phyloP scores from a whole-genome alignment of 2,329 filamentous ascomycete genomes.

The Pochonia chlamydosporia region DNA sequence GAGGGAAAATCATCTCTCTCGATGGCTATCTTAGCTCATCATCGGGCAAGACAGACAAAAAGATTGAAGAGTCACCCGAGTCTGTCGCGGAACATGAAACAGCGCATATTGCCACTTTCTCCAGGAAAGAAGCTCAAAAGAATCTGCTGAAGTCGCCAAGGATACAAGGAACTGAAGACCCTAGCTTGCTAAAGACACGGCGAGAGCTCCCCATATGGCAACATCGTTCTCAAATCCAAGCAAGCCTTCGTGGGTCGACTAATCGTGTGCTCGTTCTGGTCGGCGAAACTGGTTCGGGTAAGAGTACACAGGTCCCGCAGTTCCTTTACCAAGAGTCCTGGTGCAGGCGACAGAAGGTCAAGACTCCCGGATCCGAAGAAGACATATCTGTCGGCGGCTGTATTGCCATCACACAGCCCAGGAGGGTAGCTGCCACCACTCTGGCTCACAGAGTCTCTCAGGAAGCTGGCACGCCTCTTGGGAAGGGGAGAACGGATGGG shows the following conservation, averaged over 20 bases:
- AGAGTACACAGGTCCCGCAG: slow-evolving; percentile 93
- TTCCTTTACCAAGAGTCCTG: slow-evolving; percentile 75
- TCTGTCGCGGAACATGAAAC: not conserved
- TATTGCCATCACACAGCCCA: slow-evolving; percentile 90
- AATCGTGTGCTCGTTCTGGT: slow-evolving; percentile 77
- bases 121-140: not conserved
- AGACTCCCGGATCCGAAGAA: slow-evolving; percentile 29
- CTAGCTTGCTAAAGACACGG: slow-evolving; percentile 39
- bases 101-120: not conserved
- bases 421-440: slow-evolving; percentile 88
- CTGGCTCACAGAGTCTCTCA: slow-evolving; percentile 81
- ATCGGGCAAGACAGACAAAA: slow-evolving; percentile 1
- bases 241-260: slow-evolving; percentile 45
- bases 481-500: slow-evolving; percentile 33
- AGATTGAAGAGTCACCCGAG: not conserved
- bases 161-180: slow-evolving; percentile 20
- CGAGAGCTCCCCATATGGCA: slow-evolving; percentile 76
- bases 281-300: slow-evolving; percentile 93
- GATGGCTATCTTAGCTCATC: slow-evolving; percentile 40
- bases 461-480: slow-evolving; percentile 57
- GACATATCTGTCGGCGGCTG: slow-evolving; percentile 62
- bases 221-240: slow-evolving; percentile 63
- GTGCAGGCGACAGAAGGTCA: slow-evolving; percentile 60
- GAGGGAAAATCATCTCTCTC: slow-evolving; percentile 42
- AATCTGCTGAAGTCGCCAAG: slow-evolving; percentile 4